Conservation (phyloP, 1,139 yeast species). For the Trichomonascaceae sp. region DNA sequence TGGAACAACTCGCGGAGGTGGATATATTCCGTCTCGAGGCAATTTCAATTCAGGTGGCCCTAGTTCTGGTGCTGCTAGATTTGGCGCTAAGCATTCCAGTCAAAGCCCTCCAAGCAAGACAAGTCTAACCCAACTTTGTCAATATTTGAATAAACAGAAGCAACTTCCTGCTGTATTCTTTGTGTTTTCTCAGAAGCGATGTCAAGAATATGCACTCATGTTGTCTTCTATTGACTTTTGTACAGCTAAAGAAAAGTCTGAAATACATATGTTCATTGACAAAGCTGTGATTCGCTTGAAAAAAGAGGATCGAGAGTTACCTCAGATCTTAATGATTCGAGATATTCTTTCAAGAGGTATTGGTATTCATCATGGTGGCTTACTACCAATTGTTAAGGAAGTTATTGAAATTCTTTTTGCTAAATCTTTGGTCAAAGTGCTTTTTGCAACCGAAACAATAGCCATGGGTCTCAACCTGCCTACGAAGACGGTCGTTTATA, state of each 20-base stretch:
- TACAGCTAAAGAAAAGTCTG: conserved; percentile 77
- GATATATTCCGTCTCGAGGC: conserved; percentile 27
- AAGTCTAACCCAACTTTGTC: conserved; percentile 49
- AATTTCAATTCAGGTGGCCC: conserved; percentile 30
- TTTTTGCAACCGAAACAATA: conserved; percentile 96
- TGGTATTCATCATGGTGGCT: conserved; percentile 96
- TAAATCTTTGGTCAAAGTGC: conserved; percentile 74
- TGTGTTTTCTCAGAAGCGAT: conserved; percentile 87
- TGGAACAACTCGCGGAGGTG: conserved; percentile 23
- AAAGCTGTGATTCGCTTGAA: conserved; percentile 81
- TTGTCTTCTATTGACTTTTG: conserved; percentile 72
- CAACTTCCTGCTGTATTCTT: conserved; percentile 86
- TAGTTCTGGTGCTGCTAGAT: conserved; percentile 15
- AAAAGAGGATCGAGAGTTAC: conserved; percentile 86
- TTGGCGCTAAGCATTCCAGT: conserved; percentile 39
- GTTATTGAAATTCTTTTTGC: conserved; percentile 90
- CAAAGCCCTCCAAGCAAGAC: conserved; percentile 55
- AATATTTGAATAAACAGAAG: conserved; percentile 56
- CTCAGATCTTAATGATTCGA: conserved; percentile 78
- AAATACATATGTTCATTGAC: conserved; percentile 87
- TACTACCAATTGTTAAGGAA: conserved; percentile 91
- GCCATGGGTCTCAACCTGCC: conserved; percentile 98
- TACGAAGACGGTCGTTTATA: conserved; percentile 90
- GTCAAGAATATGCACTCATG: conserved; percentile 88
- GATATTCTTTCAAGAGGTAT: conserved; percentile 85